Base-by-base conservation (phyloP, 345 rosid genomes). In the Salix purpurea region DNA sequence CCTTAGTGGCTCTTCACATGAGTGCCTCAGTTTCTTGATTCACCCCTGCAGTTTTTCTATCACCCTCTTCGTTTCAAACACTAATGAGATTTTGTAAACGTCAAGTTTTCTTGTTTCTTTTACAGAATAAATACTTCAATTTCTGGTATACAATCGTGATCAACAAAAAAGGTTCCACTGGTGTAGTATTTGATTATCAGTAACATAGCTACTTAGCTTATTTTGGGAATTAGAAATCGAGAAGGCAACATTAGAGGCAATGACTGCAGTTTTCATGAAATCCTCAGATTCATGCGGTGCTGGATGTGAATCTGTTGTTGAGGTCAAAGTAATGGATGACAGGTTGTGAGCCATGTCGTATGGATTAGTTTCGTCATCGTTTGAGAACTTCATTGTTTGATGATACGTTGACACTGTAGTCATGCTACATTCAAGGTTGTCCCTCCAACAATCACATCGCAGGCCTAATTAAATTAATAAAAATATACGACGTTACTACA, bases 1-100 rank as follows among this genome's bases (percentile, higher is more conserved):
- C 94, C 42, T 77, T 91, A 46, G 89, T 91, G 18, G 88, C 89
- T 19, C 87, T 91, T 32, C 94, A 92, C 54, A 62, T 75, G 23
- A 85, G 65, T 48, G 85, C 89, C 71, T 79, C 86, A 7, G 68
- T 85, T 61, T 32, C 80, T 5, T 76, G 52, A 76, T 42, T 36
- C 23, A 14, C 32, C 18, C 13, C 8, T 36, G 54, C 52, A 54
- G n/a, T 24, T 68, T 76, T 23, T 11, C 42, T 21, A 2, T 12
- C 28, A 56, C 62, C 28, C 21, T 44, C 37, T 46, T 54, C 36
- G 7, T 69, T 24, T 23, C 60, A 15, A 42, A 42, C 28, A 44
- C 37, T 2, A 37, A 13, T 0, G 10, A 14, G 5, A n/a, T 23
- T 19, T 6, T 68, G 23, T 68, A 21, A 39, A 40, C 42, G 15